Percentiles rank a stretch among this genome's conserved stretches.
These are phyloP conservation scores for Tulasnella sp. DNA, from an alignment of 768 basidiomycete genomes.

Conservation along the genomic window DNA sequence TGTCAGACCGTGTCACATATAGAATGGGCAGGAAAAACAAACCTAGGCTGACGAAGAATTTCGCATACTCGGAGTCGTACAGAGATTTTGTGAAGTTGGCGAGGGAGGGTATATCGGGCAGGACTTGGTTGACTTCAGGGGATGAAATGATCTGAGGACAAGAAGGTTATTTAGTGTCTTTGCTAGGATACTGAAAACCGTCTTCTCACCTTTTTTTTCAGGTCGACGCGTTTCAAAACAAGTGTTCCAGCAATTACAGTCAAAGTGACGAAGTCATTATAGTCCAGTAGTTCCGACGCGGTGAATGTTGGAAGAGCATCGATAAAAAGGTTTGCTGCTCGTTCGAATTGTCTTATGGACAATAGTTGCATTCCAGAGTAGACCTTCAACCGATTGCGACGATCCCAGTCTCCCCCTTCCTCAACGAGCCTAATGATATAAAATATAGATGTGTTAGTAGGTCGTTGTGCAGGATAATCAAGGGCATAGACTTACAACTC, in stretches of 20 bases:
- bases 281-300: conserved; percentile 76
- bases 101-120: conserved; percentile 74
- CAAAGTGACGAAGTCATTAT: conserved; percentile 82
- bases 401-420: conserved; percentile 96
- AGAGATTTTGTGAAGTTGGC: conserved; percentile 76
- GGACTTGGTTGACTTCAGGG: conserved; percentile 77
- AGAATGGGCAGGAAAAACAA: conserved; percentile 18
- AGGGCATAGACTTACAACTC: conserved; percentile 48
- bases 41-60: conserved; percentile 88
- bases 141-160: conserved; percentile 58
- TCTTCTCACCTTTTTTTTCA: conserved; percentile 86
- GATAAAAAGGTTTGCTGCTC: conserved; percentile 71
- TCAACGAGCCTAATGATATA: conserved; percentile 59
- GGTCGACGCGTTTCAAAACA: conserved; percentile 65
- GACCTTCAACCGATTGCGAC: conserved; percentile 92
- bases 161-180: no score
- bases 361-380: conserved; percentile 80
- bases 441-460: not conserved
- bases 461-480: not conserved
- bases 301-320: conserved; percentile 94
- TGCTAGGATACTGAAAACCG: not conserved
- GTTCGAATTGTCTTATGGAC: conserved; percentile 85
- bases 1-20: not conserved
- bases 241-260: conserved; percentile 73
- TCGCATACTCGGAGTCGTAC: conserved; percentile 89